Percentiles rank a stretch among this genome's conserved stretches.
These are phyloP conservation scores for Zygosaccharomyces pseudobailii DNA, from an alignment of 1,139 yeast species.

Conservation along the genomic window DNA sequence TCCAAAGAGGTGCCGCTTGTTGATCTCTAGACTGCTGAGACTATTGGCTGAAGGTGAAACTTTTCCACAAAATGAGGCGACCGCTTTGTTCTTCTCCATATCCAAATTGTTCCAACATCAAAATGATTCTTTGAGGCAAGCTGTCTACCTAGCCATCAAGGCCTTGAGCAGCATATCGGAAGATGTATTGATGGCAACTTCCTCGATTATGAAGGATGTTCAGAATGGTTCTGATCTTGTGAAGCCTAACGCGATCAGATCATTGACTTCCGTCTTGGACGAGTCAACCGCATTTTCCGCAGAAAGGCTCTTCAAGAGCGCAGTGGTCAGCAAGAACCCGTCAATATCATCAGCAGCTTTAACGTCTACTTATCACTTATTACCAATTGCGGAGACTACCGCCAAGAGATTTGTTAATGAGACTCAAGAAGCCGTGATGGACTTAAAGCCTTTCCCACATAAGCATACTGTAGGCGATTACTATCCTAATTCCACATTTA, in stretches of 20 bases:
- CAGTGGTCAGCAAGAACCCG: conserved; percentile 88
- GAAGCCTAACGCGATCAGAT: conserved; percentile 93
- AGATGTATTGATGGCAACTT: conserved; percentile 94
- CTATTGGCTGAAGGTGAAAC: conserved; percentile 78
- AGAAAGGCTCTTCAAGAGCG: conserved; percentile 87
- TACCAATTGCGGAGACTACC: conserved; percentile 86
- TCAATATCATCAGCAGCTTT: conserved; percentile 88
- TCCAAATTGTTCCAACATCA: conserved; percentile 93
- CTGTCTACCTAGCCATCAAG: conserved; percentile 89
- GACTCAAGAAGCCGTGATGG: conserved; percentile 81
- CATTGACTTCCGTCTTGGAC: conserved; percentile 84
- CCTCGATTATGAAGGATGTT: conserved; percentile 96
- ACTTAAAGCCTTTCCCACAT: conserved; percentile 57
- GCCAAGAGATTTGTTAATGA: conserved; percentile 93
- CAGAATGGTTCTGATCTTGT: conserved; percentile 82
- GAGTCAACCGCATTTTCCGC: conserved; percentile 90
- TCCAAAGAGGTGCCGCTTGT: conserved; percentile 77
- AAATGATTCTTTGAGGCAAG: conserved; percentile 85
- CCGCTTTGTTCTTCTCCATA: conserved; percentile 87
- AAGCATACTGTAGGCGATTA: conserved; percentile 34
- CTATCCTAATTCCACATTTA: conserved; percentile 64
- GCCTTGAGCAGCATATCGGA: conserved; percentile 81
- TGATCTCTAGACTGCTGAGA: conserved; percentile 57
- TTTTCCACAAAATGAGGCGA: conserved; percentile 86
- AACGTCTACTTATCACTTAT: conserved; percentile 81